Evolutionary conservation across 2,329 filamentous ascomycete species (phyloP).

Genomic region (Malbranchea zuffiana): DNA sequence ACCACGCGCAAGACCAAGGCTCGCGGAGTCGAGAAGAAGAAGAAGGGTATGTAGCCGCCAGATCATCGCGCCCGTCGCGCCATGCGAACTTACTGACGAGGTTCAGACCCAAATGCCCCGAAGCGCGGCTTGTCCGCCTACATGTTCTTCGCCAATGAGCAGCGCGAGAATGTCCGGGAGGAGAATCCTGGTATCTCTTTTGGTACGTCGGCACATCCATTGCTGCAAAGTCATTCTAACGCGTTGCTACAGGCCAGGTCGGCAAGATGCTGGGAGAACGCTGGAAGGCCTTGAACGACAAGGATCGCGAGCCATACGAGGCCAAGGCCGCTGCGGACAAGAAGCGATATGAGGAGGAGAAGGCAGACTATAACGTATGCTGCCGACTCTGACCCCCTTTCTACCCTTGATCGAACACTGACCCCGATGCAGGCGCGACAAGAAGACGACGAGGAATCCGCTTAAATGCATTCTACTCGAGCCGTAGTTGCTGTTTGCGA

Average conservation of each 20-base stretch:
- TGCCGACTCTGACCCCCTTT: neutral
- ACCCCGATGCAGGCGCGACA: constrained; percentile 9
- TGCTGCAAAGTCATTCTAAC: neutral
- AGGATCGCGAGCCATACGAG: constrained; percentile 89
- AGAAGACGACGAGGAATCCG: constrained; percentile 16
- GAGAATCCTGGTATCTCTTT: constrained; percentile 98
- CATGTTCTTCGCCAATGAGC: constrained; percentile 99
- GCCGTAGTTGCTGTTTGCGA: constrained; percentile 5
- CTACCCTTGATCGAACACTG: neutral
- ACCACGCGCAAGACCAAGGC: constrained; percentile 51
- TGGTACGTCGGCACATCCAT: constrained; percentile 45
- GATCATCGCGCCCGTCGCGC: neutral
- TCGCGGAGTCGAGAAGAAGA: constrained; percentile 53
- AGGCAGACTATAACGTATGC: constrained; percentile 81
- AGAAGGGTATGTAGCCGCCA: constrained; percentile 54
- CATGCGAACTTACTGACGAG: constrained; percentile 1
- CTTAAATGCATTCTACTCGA: constrained; percentile 9
- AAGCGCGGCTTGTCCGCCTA: constrained; percentile 99
- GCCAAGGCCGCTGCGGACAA: constrained; percentile 94
- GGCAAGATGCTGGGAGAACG: constrained; percentile 96
- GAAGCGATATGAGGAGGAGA: constrained; percentile 99
- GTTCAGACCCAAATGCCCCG: constrained; percentile 82
- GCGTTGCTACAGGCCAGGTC: constrained; percentile 60
- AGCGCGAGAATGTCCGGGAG: constrained; percentile 94
- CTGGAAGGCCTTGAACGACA: constrained; percentile 94